Evolutionary conservation across 345 rosid genomes (phyloP).

Genomic region (Noccaea bulbosa): DNA sequence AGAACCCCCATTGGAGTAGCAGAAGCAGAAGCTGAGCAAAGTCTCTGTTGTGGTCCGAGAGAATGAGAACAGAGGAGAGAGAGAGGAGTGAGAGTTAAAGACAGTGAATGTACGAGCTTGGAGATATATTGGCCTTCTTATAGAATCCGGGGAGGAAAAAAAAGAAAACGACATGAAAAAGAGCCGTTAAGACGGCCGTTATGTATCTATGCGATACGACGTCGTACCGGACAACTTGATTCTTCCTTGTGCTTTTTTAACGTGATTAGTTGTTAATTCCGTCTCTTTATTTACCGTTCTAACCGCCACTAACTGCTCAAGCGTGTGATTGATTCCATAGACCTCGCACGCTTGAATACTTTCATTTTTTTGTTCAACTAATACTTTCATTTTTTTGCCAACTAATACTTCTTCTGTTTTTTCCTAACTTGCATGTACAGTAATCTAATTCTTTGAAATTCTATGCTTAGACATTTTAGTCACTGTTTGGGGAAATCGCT

Average conservation of each 20-base stretch:
- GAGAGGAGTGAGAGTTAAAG: constrained; percentile 30
- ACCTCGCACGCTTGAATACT: constrained; percentile 35
- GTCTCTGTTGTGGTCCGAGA: constrained; percentile 23
- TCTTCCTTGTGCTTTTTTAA: constrained; percentile 23
- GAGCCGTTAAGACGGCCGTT: constrained; percentile 51
- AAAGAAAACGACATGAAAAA: constrained; percentile 31
- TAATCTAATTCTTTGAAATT: neutral
- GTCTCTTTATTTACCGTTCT: constrained; percentile 32
- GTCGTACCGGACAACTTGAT: constrained; percentile 28
- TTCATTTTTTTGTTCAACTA: no score
- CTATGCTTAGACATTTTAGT: neutral
- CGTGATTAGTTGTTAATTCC: constrained; percentile 30
- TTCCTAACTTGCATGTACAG: neutral
- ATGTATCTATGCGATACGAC: constrained; percentile 33
- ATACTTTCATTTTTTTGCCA: neutral
- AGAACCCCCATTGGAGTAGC: constrained; percentile 41
- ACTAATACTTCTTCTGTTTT: neutral
- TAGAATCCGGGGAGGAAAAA: constrained; percentile 18
- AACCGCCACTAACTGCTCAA: constrained; percentile 51
- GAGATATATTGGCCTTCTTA: constrained; percentile 39
- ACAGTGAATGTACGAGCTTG: constrained; percentile 41
- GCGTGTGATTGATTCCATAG: constrained; percentile 22
- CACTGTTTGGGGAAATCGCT: neutral
- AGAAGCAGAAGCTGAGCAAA: constrained; percentile 27
- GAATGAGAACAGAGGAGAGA: constrained; percentile 38